phyloP scores from a whole-genome alignment of 2,329 filamentous ascomycete species.

The Teratosphaeria zuluensis region DNA sequence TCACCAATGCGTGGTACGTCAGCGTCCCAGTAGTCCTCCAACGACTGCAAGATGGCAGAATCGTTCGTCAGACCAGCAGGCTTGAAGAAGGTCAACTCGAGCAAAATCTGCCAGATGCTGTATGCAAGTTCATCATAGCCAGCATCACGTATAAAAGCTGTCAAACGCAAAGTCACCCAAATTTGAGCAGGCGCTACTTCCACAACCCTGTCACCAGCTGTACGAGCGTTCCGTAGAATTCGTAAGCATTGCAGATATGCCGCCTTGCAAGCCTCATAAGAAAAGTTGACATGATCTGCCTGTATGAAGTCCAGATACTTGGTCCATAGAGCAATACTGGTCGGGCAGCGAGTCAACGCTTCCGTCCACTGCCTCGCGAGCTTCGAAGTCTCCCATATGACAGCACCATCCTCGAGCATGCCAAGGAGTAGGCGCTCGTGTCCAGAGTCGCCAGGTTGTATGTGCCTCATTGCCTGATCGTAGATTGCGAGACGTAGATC shows the following conservation, averaged over 20 bases:
- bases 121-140: conserved; percentile 70
- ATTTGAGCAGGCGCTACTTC: conserved; percentile 39
- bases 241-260: conserved; percentile 50
- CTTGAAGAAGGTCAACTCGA: conserved; percentile 61
- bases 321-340: conserved; percentile 60
- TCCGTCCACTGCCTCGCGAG: conserved; percentile 57
- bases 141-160: conserved; percentile 61
- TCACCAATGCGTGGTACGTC: conserved; percentile 75
- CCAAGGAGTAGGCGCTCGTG: conserved; percentile 55
- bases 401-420: conserved; percentile 64
- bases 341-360: conserved; percentile 45
- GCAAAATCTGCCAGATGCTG: conserved; percentile 70
- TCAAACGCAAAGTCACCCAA: conserved; percentile 67
- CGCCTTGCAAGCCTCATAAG: conserved; percentile 54
- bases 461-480: conserved; percentile 60
- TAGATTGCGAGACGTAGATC: conserved; percentile 75
- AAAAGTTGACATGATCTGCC: conserved; percentile 56
- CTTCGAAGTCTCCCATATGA: conserved; percentile 59
- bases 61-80: conserved; percentile 27
- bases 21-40: conserved; percentile 78
- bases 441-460: conserved; percentile 33
- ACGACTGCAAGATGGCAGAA: conserved; percentile 25
- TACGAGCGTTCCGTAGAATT: conserved; percentile 3
- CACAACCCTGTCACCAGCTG: neutral
- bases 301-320: conserved; percentile 63